Evolutionary conservation across 139 green algal species (phyloP).

Genomic region (Ettlia oleoabundans): DNA sequence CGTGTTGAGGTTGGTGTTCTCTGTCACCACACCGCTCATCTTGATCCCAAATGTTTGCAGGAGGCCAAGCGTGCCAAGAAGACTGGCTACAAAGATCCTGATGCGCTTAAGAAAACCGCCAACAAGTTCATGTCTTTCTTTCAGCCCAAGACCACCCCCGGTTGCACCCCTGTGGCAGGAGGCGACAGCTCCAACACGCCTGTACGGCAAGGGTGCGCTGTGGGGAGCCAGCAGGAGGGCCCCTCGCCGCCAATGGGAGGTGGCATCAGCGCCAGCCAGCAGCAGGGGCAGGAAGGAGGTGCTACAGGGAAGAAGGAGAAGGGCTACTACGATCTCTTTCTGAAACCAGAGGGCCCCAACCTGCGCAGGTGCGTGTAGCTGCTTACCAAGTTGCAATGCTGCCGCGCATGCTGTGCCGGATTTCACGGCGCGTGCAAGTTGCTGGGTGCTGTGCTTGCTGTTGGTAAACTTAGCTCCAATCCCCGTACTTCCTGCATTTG

Average conservation of each 20-base stretch:
- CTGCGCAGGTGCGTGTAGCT: background rate
- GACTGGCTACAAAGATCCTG: conserved; percentile 52
- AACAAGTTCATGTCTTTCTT: conserved; percentile 51
- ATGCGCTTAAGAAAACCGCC: conserved; percentile 54
- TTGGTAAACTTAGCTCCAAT: too few relatives aligned
- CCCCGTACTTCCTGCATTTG: too few relatives aligned
- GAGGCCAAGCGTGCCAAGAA: conserved; percentile 45
- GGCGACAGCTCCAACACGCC: conserved; percentile 5
- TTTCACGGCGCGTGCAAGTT: too few relatives aligned
- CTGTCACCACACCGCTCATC: too few relatives aligned
- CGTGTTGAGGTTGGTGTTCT: too few relatives aligned
- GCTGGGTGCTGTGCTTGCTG: too few relatives aligned
- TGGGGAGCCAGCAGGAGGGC: background rate
- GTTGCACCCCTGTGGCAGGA: background rate
- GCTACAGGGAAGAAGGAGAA: background rate
- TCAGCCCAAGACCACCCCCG: conserved; percentile 4
- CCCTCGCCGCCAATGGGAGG: too few relatives aligned
- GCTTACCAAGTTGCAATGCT: too few relatives aligned
- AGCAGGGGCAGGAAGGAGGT: background rate
- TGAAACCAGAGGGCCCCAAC: conserved; percentile 4
- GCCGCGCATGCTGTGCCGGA: too few relatives aligned
- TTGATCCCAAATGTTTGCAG: too few relatives aligned
- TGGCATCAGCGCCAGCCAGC: conserved; percentile 29
- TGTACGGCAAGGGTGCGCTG: background rate
- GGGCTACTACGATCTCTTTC: conserved; percentile 9